These are phyloP conservation scores for Tetradesmus obliquus DNA, from an alignment of 139 green algal species.

Conservation along the genomic window DNA sequence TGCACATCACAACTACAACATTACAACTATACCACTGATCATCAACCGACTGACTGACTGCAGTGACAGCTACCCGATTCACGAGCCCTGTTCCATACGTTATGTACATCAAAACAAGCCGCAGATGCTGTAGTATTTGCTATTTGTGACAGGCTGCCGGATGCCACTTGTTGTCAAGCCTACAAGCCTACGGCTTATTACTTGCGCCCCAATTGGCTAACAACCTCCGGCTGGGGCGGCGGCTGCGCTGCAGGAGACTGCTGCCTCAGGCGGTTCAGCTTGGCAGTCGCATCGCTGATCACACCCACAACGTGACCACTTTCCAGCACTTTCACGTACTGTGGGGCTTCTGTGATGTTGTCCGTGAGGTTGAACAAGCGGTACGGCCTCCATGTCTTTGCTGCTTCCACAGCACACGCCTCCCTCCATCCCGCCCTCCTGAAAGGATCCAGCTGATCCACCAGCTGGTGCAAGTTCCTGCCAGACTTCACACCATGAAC, in stretches of 20 bases:
- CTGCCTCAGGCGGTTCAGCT: neutral
- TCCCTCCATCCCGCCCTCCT: neutral
- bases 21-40: too few species aligned
- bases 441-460: conserved; percentile 11
- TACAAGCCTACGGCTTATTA: neutral
- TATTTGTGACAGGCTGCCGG: too few species aligned
- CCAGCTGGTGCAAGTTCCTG: neutral
- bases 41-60: too few species aligned
- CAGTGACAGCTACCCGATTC: too few species aligned
- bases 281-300: conserved; percentile 20
- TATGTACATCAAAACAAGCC: too few species aligned
- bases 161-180: too few species aligned
- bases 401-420: neutral
- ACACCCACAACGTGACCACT: conserved; percentile 7
- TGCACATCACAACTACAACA: too few species aligned
- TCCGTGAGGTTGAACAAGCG: conserved; percentile 33
- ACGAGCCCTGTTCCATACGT: too few species aligned
- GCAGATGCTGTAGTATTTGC: too few species aligned
- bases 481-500: neutral
- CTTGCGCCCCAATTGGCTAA: neutral
- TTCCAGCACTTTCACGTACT: neutral
- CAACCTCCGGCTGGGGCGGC: neutral
- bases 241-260: neutral
- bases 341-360: neutral
- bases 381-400: conserved; percentile 26